Evolutionary conservation across 768 basidiomycete species (phyloP), one percentile per base, ranked within the genome.

Genomic region (Polyporus arcularius): DNA sequence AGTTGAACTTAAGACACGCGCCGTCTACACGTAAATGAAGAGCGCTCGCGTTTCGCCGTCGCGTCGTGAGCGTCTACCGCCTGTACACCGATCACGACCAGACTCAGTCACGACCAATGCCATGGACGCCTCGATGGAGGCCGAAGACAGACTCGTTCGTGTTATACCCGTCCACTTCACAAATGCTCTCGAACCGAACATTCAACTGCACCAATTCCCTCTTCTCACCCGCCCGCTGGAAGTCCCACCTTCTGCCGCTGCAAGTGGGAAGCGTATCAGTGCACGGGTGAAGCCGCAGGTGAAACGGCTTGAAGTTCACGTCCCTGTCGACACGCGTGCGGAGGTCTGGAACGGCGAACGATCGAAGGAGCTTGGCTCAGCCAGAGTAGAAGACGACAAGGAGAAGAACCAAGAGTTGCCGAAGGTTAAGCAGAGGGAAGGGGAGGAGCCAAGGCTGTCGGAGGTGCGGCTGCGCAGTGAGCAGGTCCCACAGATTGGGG

Each of bases 131-230:
- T 15, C 54, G 31, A 59, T 58, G 57, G 46, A 56, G 26, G 69
- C 65, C 38, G 77, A 85, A 62, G 90, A 91, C 73, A 83, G 86
- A 66, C 73, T 91, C 57, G 79, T 92, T 60, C 78, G 78, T 65
- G 77, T 85, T 50, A 78, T 94, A 53, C 92, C 92, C 40, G 82
- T 94, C 55, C 87, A 87, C 66, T 85, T 82, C 65, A 87, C 89
- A 42, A 83, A 87, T 70, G 72, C 75, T 15, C 81, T 89, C 21
- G 71, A 76, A 38, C 82, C 87, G 2, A 81, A 86, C 68, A 71
- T 94, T 41, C 90, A 93, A 40, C 73, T 94, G 4, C 90, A 93
- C 66, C 92, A 94, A 65, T 94, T 86, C 67, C 92, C 93, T 5
- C 80, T 94, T 8, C 77, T 92, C 2, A 85, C 80, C 9, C 82